phyloP scores from a whole-genome alignment of 805 yeast species.

The Yamadazyma kitorensis region DNA sequence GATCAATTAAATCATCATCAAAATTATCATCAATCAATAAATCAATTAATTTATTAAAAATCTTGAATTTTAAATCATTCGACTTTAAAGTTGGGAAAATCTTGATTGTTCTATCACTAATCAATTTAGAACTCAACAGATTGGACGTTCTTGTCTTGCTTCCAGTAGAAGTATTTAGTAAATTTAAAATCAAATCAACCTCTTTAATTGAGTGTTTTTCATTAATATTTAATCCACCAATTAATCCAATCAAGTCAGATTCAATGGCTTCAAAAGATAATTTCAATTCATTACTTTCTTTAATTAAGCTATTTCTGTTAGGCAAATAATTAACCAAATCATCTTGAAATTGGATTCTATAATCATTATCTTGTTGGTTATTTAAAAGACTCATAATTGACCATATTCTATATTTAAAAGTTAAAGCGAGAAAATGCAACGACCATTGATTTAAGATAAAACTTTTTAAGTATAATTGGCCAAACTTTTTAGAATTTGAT shows the following conservation, averaged over 20 bases:
- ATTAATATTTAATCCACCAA: slow-evolving; percentile 44
- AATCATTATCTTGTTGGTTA: slow-evolving; percentile 23
- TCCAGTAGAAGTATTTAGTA: slow-evolving; percentile 33
- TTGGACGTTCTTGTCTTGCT: no score
- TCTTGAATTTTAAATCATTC: slow-evolving; percentile 51
- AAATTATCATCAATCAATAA: slow-evolving; percentile 34
- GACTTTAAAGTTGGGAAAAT: slow-evolving; percentile 55
- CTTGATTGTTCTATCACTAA: slow-evolving; percentile 53
- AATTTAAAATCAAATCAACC: slow-evolving; percentile 61
- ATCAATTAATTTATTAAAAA: slow-evolving; percentile 49
- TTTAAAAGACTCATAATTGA: slow-evolving; percentile 18
- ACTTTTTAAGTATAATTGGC: slow-evolving; percentile 52
- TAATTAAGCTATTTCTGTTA: slow-evolving; percentile 44
- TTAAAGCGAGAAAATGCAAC: slow-evolving; percentile 28
- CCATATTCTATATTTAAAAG: slow-evolving; percentile 51
- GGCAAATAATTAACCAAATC: slow-evolving; percentile 27
- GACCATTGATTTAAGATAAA: slow-evolving; percentile 71
- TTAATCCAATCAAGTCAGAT: slow-evolving; percentile 50
- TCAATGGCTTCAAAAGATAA: slow-evolving; percentile 54
- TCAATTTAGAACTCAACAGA: slow-evolving; percentile 33
- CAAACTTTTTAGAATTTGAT: slow-evolving; percentile 50
- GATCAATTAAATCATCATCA: slow-evolving; percentile 16
- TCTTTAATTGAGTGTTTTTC: slow-evolving; percentile 54
- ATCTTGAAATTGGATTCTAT: slow-evolving; percentile 29
- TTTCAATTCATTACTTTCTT: slow-evolving; percentile 45